A percentile compares a stretch with the other conserved stretches of the same genome.
phyloP scores from a whole-genome alignment of 352 stramenopile genomes.

The Phytophthora chlamydospora region DNA sequence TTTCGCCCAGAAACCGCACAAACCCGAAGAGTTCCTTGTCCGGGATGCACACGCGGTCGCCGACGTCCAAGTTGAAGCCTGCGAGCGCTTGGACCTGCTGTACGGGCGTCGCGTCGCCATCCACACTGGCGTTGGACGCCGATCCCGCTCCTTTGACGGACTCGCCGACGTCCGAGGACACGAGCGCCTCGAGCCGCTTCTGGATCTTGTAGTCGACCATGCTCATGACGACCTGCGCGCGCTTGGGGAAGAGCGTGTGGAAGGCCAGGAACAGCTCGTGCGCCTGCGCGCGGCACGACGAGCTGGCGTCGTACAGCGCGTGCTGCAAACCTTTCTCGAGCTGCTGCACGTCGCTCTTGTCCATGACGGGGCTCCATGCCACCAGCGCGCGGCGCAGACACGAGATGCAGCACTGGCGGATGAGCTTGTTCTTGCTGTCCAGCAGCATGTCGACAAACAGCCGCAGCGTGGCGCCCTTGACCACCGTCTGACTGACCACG shows the following conservation, averaged over 20 bases:
- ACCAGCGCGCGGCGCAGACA: constrained; percentile 56
- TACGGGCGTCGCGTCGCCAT: constrained; percentile 41
- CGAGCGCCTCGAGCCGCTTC: constrained; percentile 74
- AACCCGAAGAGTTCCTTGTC: constrained; percentile 86
- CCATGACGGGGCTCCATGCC: constrained; percentile 75
- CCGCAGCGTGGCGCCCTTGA: constrained; percentile 76
- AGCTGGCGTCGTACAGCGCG: constrained; percentile 80
- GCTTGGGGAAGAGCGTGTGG: constrained; percentile 82
- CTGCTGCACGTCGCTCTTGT: constrained; percentile 84
- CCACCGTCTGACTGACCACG: constrained; percentile 65
- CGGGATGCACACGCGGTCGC: constrained; percentile 83
- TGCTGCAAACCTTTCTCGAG: constrained; percentile 77
- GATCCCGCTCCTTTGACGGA: constrained; percentile 27
- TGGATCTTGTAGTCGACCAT: constrained; percentile 86
- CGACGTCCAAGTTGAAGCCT: constrained; percentile 60
- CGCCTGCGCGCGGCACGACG: constrained; percentile 67
- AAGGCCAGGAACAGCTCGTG: constrained; percentile 77
- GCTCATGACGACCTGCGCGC: constrained; percentile 63
- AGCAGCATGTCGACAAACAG: constrained; percentile 77
- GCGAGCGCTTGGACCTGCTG: constrained; percentile 38
- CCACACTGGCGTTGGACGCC: constrained; percentile 56
- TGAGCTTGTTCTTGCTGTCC: constrained; percentile 85
- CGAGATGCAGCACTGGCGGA: constrained; percentile 77
- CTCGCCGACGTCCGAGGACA: constrained; percentile 39
- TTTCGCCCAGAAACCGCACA: constrained; percentile 78